phyloP scores from a whole-genome alignment of 192 early-diverging fungal genomes.

The Geranomyces variabilis region DNA sequence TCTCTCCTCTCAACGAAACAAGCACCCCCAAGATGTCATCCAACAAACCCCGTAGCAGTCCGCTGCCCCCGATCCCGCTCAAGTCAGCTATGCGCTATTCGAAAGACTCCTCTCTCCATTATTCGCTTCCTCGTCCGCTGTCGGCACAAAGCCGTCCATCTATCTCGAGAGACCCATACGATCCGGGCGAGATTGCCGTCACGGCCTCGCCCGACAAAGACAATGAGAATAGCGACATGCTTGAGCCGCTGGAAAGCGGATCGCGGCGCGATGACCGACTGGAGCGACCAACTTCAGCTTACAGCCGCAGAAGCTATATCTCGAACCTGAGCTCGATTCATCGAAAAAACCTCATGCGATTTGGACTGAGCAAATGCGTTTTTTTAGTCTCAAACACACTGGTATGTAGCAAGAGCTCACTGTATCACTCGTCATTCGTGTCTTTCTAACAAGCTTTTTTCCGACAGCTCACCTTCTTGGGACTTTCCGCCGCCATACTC shows the following conservation, averaged over 20 bases:
- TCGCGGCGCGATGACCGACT: background rate
- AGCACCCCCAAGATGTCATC: background rate
- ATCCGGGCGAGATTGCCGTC: background rate
- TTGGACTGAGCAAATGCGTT: conserved; percentile 33
- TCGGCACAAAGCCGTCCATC: conserved; percentile 3
- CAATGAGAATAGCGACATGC: background rate
- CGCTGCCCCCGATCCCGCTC: background rate
- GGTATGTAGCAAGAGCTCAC: conserved; percentile 12
- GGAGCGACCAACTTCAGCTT: background rate
- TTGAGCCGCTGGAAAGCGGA: background rate
- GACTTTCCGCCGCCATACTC: conserved; percentile 20
- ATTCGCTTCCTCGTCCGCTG: background rate
- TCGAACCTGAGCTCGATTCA: conserved; percentile 19
- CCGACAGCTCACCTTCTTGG: conserved; percentile 32
- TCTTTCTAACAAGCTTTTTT: background rate
- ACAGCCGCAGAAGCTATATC: conserved; percentile 20
- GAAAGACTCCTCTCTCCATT: background rate
- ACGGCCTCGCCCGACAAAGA: background rate
- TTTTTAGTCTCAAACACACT: conserved; percentile 35
- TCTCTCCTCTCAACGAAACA: no score
- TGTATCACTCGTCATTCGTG: background rate
- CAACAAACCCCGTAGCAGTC: background rate
- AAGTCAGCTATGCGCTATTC: conserved; percentile 7
- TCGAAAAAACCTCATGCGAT: conserved; percentile 29
- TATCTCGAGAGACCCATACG: background rate